Evolutionary conservation across 345 rosid genomes (phyloP), one percentile per base, ranked within the genome.

Genomic region (Hevea brasiliensis): DNA sequence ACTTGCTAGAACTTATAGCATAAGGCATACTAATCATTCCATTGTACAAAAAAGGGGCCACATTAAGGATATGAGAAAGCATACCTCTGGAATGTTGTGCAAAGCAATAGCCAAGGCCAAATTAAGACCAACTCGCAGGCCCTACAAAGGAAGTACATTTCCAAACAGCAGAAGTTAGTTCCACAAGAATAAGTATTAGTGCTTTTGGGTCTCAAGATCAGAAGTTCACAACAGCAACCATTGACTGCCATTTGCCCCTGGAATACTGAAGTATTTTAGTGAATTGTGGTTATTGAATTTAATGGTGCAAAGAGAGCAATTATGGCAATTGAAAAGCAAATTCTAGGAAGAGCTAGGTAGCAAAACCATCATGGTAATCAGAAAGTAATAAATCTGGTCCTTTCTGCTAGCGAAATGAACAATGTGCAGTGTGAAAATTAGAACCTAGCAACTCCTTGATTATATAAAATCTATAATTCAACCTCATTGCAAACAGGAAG

Each of bases 31-130:
- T 47, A 47, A 13, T 9, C 51, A 47, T 57, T 57, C 61, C 27
- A 13, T 2, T 24, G 61, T 24, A 57, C 13, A 24, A 57, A 57
- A 13, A 24, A 57, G 8, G 11, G 10, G 29, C 48, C 13, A 29
- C 1, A 29, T 13, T n/a, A 14, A 45, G 62, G 67, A 75, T 80
- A 58, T 41, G 61, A 81, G 68, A 71, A 68, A 60, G 23, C 56
- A 67, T 86, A 95, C 99, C 98, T 95, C 97, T 0, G 99, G 99
- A 80, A 95, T 91, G 88, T 95, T 95, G 79, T 92, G 99, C 87
- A 95, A 84, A 72, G 99, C 98, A 69, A 95, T 95, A 77, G 99
- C 98, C 77, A 95, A 72, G 50, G 99, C 99, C 82, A 92, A 84
- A 83, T 95, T 95, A 72, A 92, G 79, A 78, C 99, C 99, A 72